Evolutionary conservation across 1,284 basidiomycete species (phyloP).

Genomic region (Quambalaria eucalypti): DNA sequence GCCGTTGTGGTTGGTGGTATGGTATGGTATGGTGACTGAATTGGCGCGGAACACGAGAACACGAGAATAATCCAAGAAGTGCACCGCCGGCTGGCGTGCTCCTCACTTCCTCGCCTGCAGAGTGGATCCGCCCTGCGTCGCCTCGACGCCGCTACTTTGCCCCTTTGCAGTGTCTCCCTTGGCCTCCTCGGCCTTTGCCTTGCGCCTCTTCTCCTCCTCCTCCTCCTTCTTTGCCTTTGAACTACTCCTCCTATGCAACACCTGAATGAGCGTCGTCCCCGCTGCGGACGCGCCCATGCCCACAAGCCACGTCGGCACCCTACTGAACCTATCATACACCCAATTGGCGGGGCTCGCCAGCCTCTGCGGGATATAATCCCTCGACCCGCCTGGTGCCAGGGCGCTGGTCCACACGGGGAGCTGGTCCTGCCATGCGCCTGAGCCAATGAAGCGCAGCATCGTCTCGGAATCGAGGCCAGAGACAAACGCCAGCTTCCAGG

Average conservation of each 20-base stretch:
- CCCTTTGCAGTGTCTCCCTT: neutral
- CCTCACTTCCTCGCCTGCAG: no score
- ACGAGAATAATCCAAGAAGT: no score
- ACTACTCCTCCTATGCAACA: neutral
- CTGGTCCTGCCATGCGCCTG: neutral
- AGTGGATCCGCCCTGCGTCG: no score
- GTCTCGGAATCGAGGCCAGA: neutral
- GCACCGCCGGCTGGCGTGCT: no score
- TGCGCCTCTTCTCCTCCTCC: no score
- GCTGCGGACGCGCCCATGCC: neutral
- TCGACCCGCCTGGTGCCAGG: neutral
- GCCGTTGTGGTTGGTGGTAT: no score
- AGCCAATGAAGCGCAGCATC: neutral
- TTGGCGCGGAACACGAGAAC: no score
- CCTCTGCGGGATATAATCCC: neutral
- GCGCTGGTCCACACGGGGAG: neutral
- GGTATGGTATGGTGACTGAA: no score
- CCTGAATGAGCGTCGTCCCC: neutral
- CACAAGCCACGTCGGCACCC: neutral
- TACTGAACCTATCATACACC: neutral
- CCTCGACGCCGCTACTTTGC: no score
- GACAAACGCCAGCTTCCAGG: conserved; percentile 1
- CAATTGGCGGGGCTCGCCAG: neutral
- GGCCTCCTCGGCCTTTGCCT: neutral
- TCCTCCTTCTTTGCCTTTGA: neutral